These are phyloP conservation scores for Gnaphalium uliginosum DNA, from an alignment of 129 eudicot species.

Conservation along the genomic window DNA sequence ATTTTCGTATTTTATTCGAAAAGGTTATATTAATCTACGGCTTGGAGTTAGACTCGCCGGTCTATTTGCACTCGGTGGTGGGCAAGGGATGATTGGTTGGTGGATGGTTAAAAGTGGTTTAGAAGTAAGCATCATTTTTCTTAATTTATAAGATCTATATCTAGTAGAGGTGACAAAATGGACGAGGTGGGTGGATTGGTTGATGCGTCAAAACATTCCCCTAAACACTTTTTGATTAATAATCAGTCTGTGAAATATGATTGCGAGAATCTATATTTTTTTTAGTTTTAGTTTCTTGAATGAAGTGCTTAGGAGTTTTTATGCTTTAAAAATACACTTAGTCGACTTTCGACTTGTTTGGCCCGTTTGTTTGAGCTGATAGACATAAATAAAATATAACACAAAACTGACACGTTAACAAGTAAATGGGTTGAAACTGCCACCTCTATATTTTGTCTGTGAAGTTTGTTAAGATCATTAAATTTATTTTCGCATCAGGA, in stretches of 20 bases:
- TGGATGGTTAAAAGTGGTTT: conserved; percentile 99
- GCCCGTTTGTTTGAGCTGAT: too few relatives aligned
- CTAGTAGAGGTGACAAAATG: neutral
- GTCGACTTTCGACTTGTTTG: too few relatives aligned
- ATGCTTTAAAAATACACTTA: neutral
- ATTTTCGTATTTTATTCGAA: conserved; percentile 83
- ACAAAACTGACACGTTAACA: neutral
- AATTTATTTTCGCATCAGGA: conserved; percentile 48
- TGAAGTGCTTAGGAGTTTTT: neutral
- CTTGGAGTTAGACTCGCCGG: conserved; percentile 78
- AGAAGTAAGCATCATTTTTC: conserved; percentile 48
- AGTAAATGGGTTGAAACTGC: neutral
- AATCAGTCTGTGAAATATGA: neutral
- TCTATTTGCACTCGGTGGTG: conserved; percentile 94
- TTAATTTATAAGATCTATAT: neutral
- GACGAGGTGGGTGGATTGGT: neutral
- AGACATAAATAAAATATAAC: neutral
- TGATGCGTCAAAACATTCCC: neutral
- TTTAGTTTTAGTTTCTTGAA: neutral
- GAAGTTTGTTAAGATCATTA: neutral
- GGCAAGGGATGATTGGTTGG: conserved; percentile 96
- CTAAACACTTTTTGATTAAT: neutral
- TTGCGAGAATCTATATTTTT: neutral
- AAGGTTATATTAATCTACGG: conserved; percentile 73
- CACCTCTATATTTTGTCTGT: neutral